Evolutionary conservation across 208 protist species (phyloP), one percentile per base, ranked within the genome.

Genomic region (Acanthamoeba triangularis): DNA sequence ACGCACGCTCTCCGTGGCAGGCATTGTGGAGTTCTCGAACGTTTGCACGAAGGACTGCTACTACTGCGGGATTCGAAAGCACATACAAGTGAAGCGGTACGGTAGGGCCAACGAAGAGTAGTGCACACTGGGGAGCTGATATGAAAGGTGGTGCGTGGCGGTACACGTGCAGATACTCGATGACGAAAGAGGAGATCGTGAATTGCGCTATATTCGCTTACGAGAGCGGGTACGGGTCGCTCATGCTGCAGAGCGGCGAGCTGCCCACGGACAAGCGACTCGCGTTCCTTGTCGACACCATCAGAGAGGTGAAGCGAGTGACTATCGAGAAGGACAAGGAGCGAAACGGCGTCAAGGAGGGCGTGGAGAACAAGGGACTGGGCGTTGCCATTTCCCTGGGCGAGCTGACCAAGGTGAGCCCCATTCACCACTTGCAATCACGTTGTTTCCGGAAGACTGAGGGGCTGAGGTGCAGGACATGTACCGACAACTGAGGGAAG

Each of bases 1-100:
- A 49, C 47, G 35, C 76, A 0, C 63, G 23, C 11, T 35, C 33
- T 49, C n/a, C 25, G 18, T n/a, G n/a, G 30, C 63, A 94, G 96
- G 95, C 25, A 96, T 97, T 18, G 69, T 97, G 23, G 96, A 97
- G 80, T 98, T 98, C 90, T 97, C 96, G 18, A 98, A 98, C 85
- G 95, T 96, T 1, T 98, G 97, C 61, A 67, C 82, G 30, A 98
- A 98, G 30, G 56, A 96, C 47, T 98, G 97, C 61, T 65, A 96
- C 54, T 98, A 98, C 59, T 98, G 97, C 74, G 97, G 97, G 23
- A 97, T 98, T 33, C 90, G 96, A 11, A 96, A 95, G 69, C 47
- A 95, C 56, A 84, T 96, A 18, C 33, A 47, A 25, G 61, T 90
- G 33, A 78, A 78, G 25, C 35, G 59, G 28, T 94, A 52, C 14